Base-by-base conservation (phyloP, 176 grass and related monocot species). In the Oryza glumipatula region DNA sequence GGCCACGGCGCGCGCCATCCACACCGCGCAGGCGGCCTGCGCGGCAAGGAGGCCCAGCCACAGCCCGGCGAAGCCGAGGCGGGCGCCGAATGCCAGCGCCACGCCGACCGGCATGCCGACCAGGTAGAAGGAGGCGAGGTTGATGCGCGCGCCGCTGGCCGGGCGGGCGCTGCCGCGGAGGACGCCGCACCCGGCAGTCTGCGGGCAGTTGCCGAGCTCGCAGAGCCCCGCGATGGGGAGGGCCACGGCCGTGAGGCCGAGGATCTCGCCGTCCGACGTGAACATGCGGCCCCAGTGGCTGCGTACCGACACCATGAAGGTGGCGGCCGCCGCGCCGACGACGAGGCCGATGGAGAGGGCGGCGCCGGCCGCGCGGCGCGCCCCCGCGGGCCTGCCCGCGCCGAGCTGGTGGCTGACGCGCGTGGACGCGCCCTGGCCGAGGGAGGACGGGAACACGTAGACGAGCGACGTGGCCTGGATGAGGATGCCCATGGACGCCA, bases 401-500 rank as follows among this genome's bases (percentile, higher is more conserved):
- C 97, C 97, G 19, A 99, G 88, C 83, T 92, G 94, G 88, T 99
- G 92, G 26, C 93, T 89, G 9, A 99, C 82, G 19, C 94, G 84
- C 48, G 97, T 99, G 11, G 97, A 99, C 24, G 92, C 94, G 4
- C 97, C 97, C 35, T 96, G 89, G 70, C 97, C 89, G 21, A 99
- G 90, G 13, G 97, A 89, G 5, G 93, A 96, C 0, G 94, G 97
- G 81, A 96, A 99, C 30, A 99, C 90, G 84, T 99, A 99, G 15
- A 99, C 92, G 15, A 99, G 88, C 22, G 93, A 94, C 43, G 97
- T 99, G 36, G 94, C 93, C 54, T 99, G 97, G 79, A 99, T 99
- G 69, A 99, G 90, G n/a, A 99, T 88, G 22, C 97, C 97, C 97
- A 99, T 99, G 67, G 97, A 96, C 10, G 97, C 94, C 28, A 99